Conservation (phyloP, 2,329 filamentous ascomycete species). For the Cryphonectria nitschkei region DNA sequence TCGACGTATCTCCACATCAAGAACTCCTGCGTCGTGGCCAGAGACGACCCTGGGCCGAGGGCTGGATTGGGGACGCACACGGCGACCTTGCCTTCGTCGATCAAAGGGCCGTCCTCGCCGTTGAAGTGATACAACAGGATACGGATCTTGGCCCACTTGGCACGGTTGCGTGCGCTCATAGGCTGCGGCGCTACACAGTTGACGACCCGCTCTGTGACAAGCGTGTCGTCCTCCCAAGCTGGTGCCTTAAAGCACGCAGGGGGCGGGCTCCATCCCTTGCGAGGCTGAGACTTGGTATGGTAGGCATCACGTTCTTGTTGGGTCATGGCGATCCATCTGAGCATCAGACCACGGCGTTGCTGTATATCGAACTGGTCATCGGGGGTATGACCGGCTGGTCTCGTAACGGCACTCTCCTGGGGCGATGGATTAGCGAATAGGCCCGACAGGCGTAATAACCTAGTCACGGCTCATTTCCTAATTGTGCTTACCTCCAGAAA, state of each 20-base stretch:
- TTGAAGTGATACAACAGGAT: conserved; percentile 13
- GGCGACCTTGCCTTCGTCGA: background rate
- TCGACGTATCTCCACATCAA: conserved; percentile 7
- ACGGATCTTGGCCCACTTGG: background rate
- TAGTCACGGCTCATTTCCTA: no score
- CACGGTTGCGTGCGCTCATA: conserved; percentile 1
- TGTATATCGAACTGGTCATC: background rate
- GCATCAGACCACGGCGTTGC: background rate
- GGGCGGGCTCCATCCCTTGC: background rate
- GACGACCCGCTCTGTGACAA: background rate
- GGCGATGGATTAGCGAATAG: background rate
- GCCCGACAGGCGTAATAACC: no score
- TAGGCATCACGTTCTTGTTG: conserved; percentile 5
- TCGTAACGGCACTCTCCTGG: background rate
- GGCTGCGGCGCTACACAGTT: conserved; percentile 7
- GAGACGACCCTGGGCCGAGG: background rate
- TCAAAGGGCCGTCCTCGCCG: background rate
- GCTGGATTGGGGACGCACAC: conserved; percentile 10
- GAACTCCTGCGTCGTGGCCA: background rate
- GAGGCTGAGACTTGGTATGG: background rate
- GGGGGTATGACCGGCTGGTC: background rate
- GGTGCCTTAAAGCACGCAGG: background rate
- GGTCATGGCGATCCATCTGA: background rate
- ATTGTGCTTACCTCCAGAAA: conserved; percentile 6
- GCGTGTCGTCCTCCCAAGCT: background rate